Percentiles rank a stretch among this genome's conserved stretches.
Evolutionary conservation across 2,329 filamentous ascomycete genomes (phyloP).

Genomic region (Diaporthe citri): DNA sequence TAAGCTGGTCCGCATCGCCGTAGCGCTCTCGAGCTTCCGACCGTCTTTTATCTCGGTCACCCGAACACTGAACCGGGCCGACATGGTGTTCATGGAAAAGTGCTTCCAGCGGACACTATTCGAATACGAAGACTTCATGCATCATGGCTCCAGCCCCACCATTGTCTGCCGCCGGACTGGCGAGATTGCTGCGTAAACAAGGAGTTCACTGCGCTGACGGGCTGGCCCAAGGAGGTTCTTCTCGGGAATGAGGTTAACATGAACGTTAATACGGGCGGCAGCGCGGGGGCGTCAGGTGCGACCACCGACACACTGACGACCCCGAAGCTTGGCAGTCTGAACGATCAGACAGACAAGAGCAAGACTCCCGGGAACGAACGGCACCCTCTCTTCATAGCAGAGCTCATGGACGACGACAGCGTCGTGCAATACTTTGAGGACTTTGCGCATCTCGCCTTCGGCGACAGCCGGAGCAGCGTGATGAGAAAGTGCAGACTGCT

Average conservation of each 20-base stretch:
- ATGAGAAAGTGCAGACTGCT: constrained; percentile 87
- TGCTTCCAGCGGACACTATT: constrained; percentile 93
- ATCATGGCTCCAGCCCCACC: constrained; percentile 88
- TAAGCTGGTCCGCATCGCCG: constrained; percentile 85
- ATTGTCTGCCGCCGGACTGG: constrained; percentile 93
- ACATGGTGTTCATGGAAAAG: constrained; percentile 97
- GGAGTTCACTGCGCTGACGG: constrained; percentile 95
- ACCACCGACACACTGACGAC: constrained; percentile 60
- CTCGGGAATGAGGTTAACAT: constrained; percentile 88
- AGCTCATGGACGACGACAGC: constrained; percentile 92
- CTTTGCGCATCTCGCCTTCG: constrained; percentile 92
- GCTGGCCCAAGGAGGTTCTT: constrained; percentile 91
- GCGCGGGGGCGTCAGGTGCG: constrained; percentile 55
- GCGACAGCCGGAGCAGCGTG: constrained; percentile 87
- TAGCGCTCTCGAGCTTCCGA: constrained; percentile 88
- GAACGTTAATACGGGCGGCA: constrained; percentile 81
- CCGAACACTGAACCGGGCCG: constrained; percentile 86
- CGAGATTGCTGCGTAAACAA: constrained; percentile 95
- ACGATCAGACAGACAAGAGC: constrained; percentile 51
- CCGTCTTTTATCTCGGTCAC: constrained; percentile 95
- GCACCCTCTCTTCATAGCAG: constrained; percentile 89
- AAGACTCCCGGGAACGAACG: constrained; percentile 62
- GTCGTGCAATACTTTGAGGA: constrained; percentile 97
- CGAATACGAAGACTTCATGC: constrained; percentile 93
- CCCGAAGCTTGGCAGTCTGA: constrained; percentile 63